Percentiles rank a stretch among this genome's conserved stretches.
Conservation (phyloP, 2,329 filamentous ascomycete genomes). For the Phialophora expanda region DNA sequence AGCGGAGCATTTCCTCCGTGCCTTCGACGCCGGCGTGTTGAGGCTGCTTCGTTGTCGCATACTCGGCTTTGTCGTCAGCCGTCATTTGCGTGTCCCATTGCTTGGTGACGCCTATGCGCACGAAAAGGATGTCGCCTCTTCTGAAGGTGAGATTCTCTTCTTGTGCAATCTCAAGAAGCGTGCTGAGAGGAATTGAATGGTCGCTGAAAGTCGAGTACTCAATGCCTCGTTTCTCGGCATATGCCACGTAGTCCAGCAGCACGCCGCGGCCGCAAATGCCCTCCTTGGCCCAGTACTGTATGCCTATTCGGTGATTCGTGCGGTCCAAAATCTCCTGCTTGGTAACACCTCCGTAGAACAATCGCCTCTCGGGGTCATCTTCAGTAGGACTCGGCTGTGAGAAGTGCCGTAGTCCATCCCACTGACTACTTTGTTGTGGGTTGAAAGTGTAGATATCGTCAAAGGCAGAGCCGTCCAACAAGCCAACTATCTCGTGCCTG, state of each 20-base stretch:
- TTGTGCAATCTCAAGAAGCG: constrained; percentile 48
- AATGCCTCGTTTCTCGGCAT: constrained; percentile 48
- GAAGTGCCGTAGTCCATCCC: constrained; percentile 52
- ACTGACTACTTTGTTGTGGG: constrained; percentile 55
- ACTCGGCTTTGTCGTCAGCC: constrained; percentile 44
- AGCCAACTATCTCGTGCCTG: constrained; percentile 57
- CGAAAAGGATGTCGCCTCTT: constrained; percentile 60
- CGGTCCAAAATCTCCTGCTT: constrained; percentile 30
- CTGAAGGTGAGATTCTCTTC: constrained; percentile 54
- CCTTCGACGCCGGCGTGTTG: constrained; percentile 54
- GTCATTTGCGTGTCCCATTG: constrained; percentile 52
- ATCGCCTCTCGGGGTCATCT: constrained; percentile 13
- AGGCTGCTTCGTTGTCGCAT: constrained; percentile 41
- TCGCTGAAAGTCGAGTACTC: constrained; percentile 49
- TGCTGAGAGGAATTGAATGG: constrained; percentile 51
- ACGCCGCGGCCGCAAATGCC: constrained; percentile 55
- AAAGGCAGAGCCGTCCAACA: constrained; percentile 46
- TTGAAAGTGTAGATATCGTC: constrained; percentile 56
- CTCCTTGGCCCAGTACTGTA: constrained; percentile 49
- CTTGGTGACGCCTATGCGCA: constrained; percentile 51
- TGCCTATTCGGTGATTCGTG: constrained; percentile 42
- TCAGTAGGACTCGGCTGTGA: constrained; percentile 25
- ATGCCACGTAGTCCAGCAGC: constrained; percentile 53
- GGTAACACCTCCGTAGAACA: constrained; percentile 33
- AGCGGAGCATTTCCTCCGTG: constrained; percentile 56